Evolutionary conservation across 2,329 filamentous ascomycete genomes (phyloP).

Genomic region (Cladosporium sp.): DNA sequence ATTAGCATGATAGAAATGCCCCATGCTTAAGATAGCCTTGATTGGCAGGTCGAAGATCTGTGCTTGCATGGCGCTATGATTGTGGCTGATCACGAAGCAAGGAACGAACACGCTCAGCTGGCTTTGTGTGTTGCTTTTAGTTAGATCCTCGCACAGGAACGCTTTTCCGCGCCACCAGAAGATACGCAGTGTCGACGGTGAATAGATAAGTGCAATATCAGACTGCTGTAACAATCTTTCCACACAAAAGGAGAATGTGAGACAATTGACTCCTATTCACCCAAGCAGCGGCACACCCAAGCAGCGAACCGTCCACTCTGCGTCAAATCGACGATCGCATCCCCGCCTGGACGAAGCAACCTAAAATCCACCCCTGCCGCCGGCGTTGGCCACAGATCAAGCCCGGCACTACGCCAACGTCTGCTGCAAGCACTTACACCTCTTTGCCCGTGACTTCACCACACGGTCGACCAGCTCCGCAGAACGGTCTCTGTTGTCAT

Average conservation of each 20-base stretch:
- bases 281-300: not conserved
- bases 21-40: not conserved
- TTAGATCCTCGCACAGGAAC: slow-evolving; percentile 1
- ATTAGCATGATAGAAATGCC: too few relatives aligned
- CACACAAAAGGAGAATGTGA: not conserved
- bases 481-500: not conserved
- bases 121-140: too few relatives aligned
- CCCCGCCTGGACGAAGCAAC: not conserved
- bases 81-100: not conserved
- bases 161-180: not conserved
- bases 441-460: slow-evolving; percentile 9
- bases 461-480: not conserved
- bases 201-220: not conserved
- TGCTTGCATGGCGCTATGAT: slow-evolving; percentile 2
- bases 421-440: slow-evolving; percentile 11
- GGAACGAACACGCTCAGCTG: not conserved
- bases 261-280: not conserved
- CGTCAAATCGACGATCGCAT: not conserved
- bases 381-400: not conserved
- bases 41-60: slow-evolving; percentile 9
- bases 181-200: not conserved
- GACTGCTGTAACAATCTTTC: too few relatives aligned
- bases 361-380: not conserved
- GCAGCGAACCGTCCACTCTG: not conserved
- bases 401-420: not conserved